Evolutionary conservation across 306 rosid species (phyloP), one percentile per base, ranked within the genome.

Genomic region (Prunus mume): DNA sequence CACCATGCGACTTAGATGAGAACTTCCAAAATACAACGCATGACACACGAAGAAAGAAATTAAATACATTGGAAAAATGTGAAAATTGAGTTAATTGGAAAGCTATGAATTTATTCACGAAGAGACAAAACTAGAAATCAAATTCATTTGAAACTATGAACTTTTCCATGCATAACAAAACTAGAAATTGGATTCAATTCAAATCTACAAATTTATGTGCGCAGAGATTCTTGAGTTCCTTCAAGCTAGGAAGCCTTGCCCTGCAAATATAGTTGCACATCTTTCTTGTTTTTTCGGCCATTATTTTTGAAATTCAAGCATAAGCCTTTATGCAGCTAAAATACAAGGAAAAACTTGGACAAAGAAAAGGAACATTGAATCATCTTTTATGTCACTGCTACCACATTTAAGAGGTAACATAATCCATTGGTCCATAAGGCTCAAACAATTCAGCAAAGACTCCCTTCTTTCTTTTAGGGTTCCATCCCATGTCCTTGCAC

Each of bases 401-500:
- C 43, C 2, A 1, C 1, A 24, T 15, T 18, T 75, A 12, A 74
- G 86, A 62, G 22, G 83, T 51, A 45, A 77, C 75, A 72, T 89
- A 91, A 60, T 91, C 97, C 47, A 57, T 1, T 14, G 93, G 95
- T 19, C 93, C 91, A 72, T 90, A 88, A 52, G 93, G 93, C 58
- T 82, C 52, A 78, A 90, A 86, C 6, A 91, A 68, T 19, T 91
- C 91, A 72, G 91, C 83, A 14, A 85, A 15, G 64, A 89, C 72
- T 19, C 91, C 89, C 18, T 86, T 91, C 76, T 88, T 91, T 63
- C 91, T 88, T 56, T 46, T 82, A 49, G 79, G 91, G 58, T 82
- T 91, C 91, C 89, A 90, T 7, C 87, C 85, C 89, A 88, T 91
- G 87, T 90, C 95, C 43, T 79, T 88, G 87, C 95, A 92, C 0